A percentile compares a stretch with the other conserved stretches of the same genome.
These are phyloP conservation scores for Cryphonectria japonica DNA, from an alignment of 2,329 filamentous ascomycete genomes.

Conservation along the genomic window DNA sequence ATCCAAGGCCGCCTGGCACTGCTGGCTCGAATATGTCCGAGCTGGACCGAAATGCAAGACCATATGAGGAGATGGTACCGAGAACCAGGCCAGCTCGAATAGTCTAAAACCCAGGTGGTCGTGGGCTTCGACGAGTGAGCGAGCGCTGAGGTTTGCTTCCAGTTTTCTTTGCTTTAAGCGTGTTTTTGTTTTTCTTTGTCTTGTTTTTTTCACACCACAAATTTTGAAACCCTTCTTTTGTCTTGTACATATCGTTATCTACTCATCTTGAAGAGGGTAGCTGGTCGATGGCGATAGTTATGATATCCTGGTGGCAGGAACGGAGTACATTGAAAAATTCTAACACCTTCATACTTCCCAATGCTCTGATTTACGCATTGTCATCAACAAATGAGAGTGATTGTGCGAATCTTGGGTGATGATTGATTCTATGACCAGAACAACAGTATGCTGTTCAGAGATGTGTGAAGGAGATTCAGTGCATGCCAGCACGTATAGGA, in stretches of 20 bases:
- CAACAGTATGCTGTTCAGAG: neutral
- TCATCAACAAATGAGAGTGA: neutral
- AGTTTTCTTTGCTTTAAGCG: slow-evolving; percentile 8
- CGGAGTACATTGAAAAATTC: slow-evolving; percentile 2
- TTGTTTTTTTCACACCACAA: slow-evolving; percentile 13
- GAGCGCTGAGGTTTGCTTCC: slow-evolving; percentile 11
- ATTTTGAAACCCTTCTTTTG: neutral
- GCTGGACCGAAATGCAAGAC: slow-evolving; percentile 55
- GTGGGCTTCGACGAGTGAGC: slow-evolving; percentile 8
- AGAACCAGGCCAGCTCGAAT: slow-evolving; percentile 51
- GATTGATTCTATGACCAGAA: too few species aligned
- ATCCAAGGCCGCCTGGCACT: slow-evolving; percentile 10
- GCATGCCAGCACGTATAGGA: neutral
- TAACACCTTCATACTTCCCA: slow-evolving; percentile 1
- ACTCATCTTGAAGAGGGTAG: slow-evolving; percentile 19
- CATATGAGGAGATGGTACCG: slow-evolving; percentile 63
- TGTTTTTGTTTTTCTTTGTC: neutral
- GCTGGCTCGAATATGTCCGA: slow-evolving; percentile 39
- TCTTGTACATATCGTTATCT: slow-evolving; percentile 18
- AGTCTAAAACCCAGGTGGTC: slow-evolving; percentile 32
- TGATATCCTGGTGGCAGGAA: slow-evolving; percentile 14
- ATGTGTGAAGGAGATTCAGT: neutral
- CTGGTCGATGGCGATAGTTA: slow-evolving; percentile 22
- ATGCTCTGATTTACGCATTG: neutral
- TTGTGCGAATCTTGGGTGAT: neutral